Evolutionary conservation across 1,139 yeast genomes (phyloP).

Genomic region (Hansenula sp.): DNA sequence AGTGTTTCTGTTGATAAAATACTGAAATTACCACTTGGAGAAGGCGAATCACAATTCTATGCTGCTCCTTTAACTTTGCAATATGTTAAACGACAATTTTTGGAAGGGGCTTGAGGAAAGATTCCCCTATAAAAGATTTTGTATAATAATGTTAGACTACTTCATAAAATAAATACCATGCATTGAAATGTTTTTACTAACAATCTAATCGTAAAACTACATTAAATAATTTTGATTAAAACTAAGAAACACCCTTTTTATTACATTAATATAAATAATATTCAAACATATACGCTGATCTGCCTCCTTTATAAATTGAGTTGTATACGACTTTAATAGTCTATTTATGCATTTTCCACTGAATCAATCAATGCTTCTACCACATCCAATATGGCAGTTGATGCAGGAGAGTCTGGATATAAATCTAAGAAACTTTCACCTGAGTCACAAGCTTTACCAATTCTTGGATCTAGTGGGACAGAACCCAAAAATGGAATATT

Average conservation of each 20-base stretch:
- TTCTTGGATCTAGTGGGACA: constrained; percentile 94
- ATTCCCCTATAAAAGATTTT: not conserved
- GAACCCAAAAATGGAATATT: constrained; percentile 78
- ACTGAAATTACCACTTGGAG: constrained; percentile 39
- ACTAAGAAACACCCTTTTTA: not conserved
- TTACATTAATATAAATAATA: not conserved
- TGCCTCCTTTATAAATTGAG: too few relatives aligned
- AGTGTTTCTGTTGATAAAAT: constrained; percentile 26
- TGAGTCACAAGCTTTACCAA: constrained; percentile 81
- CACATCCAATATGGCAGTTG: constrained; percentile 79
- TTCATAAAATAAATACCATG: not conserved
- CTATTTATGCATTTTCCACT: not conserved
- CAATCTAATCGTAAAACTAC: not conserved
- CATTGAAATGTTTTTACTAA: not conserved
- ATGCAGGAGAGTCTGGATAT: constrained; percentile 92
- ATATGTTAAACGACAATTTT: constrained; percentile 6
- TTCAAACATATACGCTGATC: not conserved
- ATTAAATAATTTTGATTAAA: too few relatives aligned
- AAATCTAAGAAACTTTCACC: constrained; percentile 86
- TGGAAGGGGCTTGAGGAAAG: not conserved
- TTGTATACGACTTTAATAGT: too few relatives aligned
- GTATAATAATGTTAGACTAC: not conserved
- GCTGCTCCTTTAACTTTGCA: constrained; percentile 9
- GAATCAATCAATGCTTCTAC: constrained; percentile 49
- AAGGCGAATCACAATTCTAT: constrained; percentile 43